Evolutionary conservation across 768 basidiomycete genomes (phyloP).

Genomic region (Hortiboletus flavorubellus): DNA sequence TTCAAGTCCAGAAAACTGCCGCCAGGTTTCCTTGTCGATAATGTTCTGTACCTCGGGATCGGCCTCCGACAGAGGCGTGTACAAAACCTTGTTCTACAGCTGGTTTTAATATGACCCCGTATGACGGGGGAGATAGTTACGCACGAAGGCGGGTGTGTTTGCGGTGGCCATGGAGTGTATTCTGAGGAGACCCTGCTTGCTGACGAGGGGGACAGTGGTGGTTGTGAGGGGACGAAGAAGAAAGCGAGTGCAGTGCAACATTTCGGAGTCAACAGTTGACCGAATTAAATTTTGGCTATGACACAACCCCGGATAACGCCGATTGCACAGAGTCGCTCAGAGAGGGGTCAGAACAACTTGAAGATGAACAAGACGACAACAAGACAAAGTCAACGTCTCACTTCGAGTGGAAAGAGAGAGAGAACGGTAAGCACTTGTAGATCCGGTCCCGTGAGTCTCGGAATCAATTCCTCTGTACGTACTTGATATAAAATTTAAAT

Average conservation of each 20-base stretch:
- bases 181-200: conserved; percentile 6
- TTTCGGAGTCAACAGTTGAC: conserved; percentile 12
- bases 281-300: conserved; percentile 14
- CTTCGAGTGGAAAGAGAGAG: neutral
- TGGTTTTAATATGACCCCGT: neutral
- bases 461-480: neutral
- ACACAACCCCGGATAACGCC: conserved; percentile 22
- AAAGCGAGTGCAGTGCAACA: conserved; percentile 30
- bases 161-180: conserved; percentile 57
- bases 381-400: neutral
- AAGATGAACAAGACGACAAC: neutral
- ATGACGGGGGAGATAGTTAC: conserved; percentile 22
- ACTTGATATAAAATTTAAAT: neutral
- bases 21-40: conserved; percentile 99
- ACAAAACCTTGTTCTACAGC: conserved; percentile 85
- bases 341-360: neutral
- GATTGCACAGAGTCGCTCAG: conserved; percentile 3
- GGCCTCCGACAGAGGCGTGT: conserved; percentile 81
- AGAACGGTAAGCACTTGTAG: no score
- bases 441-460: neutral
- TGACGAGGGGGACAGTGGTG: conserved; percentile 24
- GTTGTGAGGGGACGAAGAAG: conserved; percentile 27
- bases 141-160: conserved; percentile 59
- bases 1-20: conserved; percentile 96
- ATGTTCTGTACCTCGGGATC: conserved; percentile 97